phyloP scores from a whole-genome alignment of 768 basidiomycete genomes.

The Russula dissimulans region DNA sequence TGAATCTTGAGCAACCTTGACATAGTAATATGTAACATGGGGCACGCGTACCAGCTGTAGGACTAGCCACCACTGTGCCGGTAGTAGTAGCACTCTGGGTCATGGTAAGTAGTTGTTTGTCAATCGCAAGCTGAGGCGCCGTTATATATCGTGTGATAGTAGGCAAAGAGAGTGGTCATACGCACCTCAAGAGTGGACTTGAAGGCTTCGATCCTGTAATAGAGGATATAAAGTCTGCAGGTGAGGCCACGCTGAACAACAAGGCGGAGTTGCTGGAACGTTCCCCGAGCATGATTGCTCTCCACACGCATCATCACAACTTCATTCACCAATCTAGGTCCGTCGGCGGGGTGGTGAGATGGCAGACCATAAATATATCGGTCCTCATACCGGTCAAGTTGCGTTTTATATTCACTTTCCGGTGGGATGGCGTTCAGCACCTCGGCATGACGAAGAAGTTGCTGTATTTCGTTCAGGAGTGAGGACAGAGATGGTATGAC shows the following conservation, averaged over 20 bases:
- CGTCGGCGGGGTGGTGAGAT: not conserved
- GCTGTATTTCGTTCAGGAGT: not conserved
- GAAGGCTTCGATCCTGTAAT: not conserved
- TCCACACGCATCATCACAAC: not conserved
- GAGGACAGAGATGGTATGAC: not conserved
- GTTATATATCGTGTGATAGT: not conserved
- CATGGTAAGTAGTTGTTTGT: not conserved
- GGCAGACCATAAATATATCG: not conserved
- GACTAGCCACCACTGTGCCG: not conserved
- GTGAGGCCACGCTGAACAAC: not conserved
- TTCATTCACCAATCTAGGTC: not conserved
- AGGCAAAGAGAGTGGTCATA: not conserved
- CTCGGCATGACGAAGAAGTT: not conserved
- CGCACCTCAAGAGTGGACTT: not conserved
- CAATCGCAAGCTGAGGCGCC: not conserved
- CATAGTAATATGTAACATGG: not conserved
- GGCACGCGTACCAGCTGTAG: not conserved
- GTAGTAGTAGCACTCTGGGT: not conserved
- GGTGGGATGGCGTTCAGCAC: not conserved
- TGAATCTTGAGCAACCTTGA: not conserved
- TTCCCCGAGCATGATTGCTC: not conserved
- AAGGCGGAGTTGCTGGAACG: not conserved
- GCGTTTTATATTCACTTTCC: not conserved
- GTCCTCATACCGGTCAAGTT: not conserved
- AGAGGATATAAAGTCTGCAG: not conserved